Conservation (phyloP, 2,329 filamentous ascomycete species). For the Chaetomiaceae sp. region DNA sequence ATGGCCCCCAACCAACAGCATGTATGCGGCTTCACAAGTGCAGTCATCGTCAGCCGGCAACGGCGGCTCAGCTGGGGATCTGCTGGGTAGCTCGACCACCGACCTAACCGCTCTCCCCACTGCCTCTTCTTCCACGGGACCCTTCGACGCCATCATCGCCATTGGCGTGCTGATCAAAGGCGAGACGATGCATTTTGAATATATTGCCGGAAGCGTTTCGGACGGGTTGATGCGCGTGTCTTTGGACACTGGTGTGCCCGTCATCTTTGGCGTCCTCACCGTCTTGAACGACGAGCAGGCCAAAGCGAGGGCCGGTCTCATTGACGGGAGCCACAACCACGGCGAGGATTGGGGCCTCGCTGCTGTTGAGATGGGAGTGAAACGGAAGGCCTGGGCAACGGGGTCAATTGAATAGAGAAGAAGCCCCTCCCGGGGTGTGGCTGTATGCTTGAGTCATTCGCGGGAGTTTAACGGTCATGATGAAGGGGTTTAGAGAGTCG, state of each 20-base stretch:
- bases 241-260: slow-evolving; percentile 80
- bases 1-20: slow-evolving; percentile 43
- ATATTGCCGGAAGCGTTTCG: slow-evolving; percentile 87
- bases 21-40: slow-evolving; percentile 82
- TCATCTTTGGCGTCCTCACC: slow-evolving; percentile 89
- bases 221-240: slow-evolving; percentile 94
- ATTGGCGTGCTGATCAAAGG: slow-evolving; percentile 97
- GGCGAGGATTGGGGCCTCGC: slow-evolving; percentile 94
- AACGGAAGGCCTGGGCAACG: slow-evolving; percentile 77
- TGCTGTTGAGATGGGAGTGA: slow-evolving; percentile 88
- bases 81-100: slow-evolving; percentile 64
- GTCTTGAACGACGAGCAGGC: slow-evolving; percentile 87
- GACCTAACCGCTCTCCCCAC: slow-evolving; percentile 56
- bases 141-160: slow-evolving; percentile 92
- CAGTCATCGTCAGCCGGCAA: slow-evolving; percentile 65
- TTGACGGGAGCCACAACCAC: slow-evolving; percentile 74
- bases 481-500: not conserved
- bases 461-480: not conserved
- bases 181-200: slow-evolving; percentile 99
- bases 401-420: slow-evolving; percentile 52
- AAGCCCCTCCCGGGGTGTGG: not conserved
- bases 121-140: slow-evolving; percentile 43
- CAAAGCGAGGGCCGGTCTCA: slow-evolving; percentile 73
- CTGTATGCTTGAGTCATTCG: not conserved
- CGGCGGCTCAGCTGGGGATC: slow-evolving; percentile 66